phyloP scores from a whole-genome alignment of 2,329 filamentous ascomycete species.

The Fusarium goolgardi region DNA sequence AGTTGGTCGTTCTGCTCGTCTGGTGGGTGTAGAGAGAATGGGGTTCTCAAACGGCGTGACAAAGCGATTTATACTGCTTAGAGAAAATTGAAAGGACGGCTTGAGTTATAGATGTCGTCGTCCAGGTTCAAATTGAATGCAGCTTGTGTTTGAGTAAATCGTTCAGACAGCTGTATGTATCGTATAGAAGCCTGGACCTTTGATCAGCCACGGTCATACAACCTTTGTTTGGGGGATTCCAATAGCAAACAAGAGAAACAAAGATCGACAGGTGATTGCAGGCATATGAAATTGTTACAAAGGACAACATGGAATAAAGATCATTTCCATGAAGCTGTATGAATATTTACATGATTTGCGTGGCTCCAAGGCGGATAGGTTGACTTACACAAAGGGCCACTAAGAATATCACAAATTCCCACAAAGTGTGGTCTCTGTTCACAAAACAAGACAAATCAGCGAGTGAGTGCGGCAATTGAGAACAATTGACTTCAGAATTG shows the following conservation, averaged over 20 bases:
- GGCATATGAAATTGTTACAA: background rate
- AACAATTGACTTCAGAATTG: background rate
- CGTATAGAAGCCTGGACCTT: background rate
- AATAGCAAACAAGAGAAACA: background rate
- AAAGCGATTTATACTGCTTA: background rate
- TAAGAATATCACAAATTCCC: background rate
- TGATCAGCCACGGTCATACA: background rate
- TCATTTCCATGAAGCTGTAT: rapidly evolving
- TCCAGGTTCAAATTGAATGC: too few relatives aligned
- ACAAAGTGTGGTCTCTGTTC: too few relatives aligned
- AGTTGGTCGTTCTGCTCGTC: too few relatives aligned
- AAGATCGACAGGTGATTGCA: background rate
- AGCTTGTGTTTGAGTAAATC: too few relatives aligned
- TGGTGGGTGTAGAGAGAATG: too few relatives aligned
- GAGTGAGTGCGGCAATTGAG: too few relatives aligned
- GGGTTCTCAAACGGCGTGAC: background rate
- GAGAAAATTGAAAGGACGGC: background rate
- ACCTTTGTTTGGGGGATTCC: background rate
- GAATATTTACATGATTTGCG: background rate
- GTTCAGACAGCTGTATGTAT: background rate
- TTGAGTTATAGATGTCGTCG: background rate
- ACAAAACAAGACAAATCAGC: background rate
- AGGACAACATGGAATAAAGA: background rate
- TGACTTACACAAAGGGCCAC: background rate
- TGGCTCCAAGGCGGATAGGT: background rate